Evolutionary conservation across 1,284 basidiomycete genomes (phyloP).

Genomic region (Inonotus hispidus): DNA sequence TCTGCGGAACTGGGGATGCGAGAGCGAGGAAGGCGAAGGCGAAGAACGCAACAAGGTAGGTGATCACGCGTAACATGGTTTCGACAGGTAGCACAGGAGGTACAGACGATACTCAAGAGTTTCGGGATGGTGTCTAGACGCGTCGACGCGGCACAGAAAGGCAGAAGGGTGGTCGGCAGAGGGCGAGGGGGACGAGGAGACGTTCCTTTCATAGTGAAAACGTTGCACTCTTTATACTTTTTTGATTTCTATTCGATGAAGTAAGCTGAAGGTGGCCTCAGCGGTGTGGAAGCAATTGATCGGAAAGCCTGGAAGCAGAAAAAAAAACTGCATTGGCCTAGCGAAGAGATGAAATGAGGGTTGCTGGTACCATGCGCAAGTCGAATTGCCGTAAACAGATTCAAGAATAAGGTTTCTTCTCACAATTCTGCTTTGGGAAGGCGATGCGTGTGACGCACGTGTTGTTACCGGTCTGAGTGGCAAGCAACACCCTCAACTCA

Average conservation of each 20-base stretch:
- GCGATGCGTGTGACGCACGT: slow-evolving; percentile 1
- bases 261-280: slow-evolving; percentile 2
- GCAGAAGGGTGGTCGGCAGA: not conserved
- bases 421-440: not conserved
- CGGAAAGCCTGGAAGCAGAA: not conserved
- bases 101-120: not conserved
- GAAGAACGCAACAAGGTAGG: slow-evolving; percentile 40
- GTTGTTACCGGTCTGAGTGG: not conserved
- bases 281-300: not conserved
- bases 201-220: not conserved
- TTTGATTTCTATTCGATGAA: not conserved
- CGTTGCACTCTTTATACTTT: not conserved
- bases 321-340: too few species aligned
- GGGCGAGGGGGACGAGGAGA: not conserved
- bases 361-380: not conserved
- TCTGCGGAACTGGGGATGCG: slow-evolving; percentile 41
- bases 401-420: not conserved
- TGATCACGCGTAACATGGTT: slow-evolving; percentile 23
- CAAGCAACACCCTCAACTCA: not conserved
- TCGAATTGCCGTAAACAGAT: not conserved
- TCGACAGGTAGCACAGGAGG: not conserved
- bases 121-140: not conserved
- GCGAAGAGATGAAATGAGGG: slow-evolving; percentile 5
- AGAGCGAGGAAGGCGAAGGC: slow-evolving; percentile 36
- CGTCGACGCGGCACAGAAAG: not conserved